Evolutionary conservation across 1,284 basidiomycete genomes (phyloP).

Genomic region (Ceratobasidium sp.): DNA sequence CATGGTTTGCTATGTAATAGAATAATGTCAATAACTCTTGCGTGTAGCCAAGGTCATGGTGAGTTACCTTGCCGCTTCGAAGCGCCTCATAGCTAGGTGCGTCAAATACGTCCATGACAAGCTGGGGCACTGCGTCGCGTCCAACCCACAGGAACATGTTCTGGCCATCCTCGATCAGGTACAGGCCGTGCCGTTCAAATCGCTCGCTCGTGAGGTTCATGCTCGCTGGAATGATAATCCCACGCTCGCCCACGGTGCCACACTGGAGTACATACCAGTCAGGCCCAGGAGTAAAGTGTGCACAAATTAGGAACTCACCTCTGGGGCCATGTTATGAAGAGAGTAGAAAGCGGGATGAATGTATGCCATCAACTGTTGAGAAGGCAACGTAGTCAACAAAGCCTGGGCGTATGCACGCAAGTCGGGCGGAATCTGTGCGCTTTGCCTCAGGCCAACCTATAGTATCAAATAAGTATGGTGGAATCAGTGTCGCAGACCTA

Average conservation of each 20-base stretch:
- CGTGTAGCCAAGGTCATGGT: slow-evolving; percentile 40
- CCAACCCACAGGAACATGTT: slow-evolving; percentile 98
- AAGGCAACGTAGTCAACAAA: slow-evolving; percentile 88
- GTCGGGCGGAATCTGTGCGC: slow-evolving; percentile 96
- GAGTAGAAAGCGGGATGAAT: slow-evolving; percentile 96
- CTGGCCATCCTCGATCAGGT: slow-evolving; percentile 97
- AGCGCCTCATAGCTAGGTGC: slow-evolving; percentile 87
- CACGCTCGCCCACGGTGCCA: slow-evolving; percentile 80
- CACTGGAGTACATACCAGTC: slow-evolving; percentile 38
- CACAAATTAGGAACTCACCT: slow-evolving; percentile 58
- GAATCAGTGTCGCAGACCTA: background rate
- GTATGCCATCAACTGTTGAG: slow-evolving; percentile 90
- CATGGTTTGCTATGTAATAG: slow-evolving; percentile 70
- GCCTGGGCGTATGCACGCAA: slow-evolving; percentile 94
- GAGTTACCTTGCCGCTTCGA: slow-evolving; percentile 84
- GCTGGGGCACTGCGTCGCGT: slow-evolving; percentile 92
- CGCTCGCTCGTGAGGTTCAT: slow-evolving; percentile 93
- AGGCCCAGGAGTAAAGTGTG: background rate
- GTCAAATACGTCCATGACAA: slow-evolving; percentile 94
- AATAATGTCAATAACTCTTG: slow-evolving; percentile 42
- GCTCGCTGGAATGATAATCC: slow-evolving; percentile 83
- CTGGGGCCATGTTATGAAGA: slow-evolving; percentile 93
- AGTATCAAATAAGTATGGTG: background rate
- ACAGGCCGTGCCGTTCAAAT: slow-evolving; percentile 93
- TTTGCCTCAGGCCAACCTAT: slow-evolving; percentile 91